Evolutionary conservation across 352 stramenopile species (phyloP), one percentile per base, ranked within the genome.

Genomic region (Globisporangium okanoganense): DNA sequence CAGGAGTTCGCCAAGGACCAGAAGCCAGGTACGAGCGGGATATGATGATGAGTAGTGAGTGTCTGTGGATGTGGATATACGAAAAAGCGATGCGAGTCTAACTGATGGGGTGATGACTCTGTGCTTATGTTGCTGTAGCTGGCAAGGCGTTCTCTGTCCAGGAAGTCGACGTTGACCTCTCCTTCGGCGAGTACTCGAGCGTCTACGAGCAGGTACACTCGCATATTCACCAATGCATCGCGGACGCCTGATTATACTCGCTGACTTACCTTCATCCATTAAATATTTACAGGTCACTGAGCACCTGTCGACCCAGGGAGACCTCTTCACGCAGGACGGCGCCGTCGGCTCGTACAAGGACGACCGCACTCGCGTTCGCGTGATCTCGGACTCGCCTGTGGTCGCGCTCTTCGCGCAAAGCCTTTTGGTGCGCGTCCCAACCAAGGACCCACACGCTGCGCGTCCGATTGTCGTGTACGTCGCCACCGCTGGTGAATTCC

Each of bases 391-490:
- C 71, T 88, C 80, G 36, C 77, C 85, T n/a, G 41, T 82, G 31
- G 73, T 88, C 36, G 85, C 85, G 44, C 68, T 90, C 35, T 88
- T 88, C 47, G 73, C 79, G 10, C 76, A 91, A 67, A 90, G 72
- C 63, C 54, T 94, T 58, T 54, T 94, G 55, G 82, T 91, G 61
- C 76, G 78, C 60, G 80, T 92, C 27, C 79, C 78, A 24, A 75
- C 64, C 25, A 87, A 88, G 65, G 76, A 91, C 61, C 40, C 72
- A 6, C 79, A 90, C 53, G 82, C 75, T n/a, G 78, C 70, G 54
- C 85, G 85, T 24, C 82, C 82, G 5, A 92, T 94, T 65, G 80
- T 94, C 48, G 69, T 90, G 31, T 90, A 92, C 65, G 81, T 89
- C 38, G 79, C 79, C 14, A 86, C 70, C 50, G 58, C 64, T 7